Conservation (phyloP, 2,329 filamentous ascomycete species). For the Albifimbria verrucaria region DNA sequence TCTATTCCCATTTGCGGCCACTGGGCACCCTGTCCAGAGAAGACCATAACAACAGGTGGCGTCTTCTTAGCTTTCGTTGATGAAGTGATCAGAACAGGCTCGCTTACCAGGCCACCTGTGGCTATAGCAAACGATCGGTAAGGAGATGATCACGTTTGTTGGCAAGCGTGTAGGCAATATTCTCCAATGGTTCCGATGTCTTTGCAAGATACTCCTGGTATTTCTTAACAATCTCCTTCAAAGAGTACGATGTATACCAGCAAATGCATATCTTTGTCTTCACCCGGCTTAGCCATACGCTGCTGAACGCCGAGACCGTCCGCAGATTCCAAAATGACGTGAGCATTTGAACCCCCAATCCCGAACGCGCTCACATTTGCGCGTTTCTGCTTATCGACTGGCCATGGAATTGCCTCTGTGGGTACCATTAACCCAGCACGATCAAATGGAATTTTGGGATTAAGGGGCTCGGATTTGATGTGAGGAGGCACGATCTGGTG, state of each 20-base stretch:
- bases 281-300: too few species aligned
- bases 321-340: neutral
- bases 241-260: slow-evolving; percentile 8
- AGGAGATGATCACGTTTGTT: slow-evolving; percentile 22
- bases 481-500: slow-evolving; percentile 38
- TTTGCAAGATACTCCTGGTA: slow-evolving; percentile 17
- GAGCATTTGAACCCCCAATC: neutral
- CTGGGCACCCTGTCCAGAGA: slow-evolving; percentile 33
- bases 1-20: slow-evolving; percentile 27
- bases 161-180: slow-evolving; percentile 27
- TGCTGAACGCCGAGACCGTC: neutral
- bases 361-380: neutral
- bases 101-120: too few species aligned
- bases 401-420: neutral
- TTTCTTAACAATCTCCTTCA: slow-evolving; percentile 6
- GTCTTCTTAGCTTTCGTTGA: neutral
- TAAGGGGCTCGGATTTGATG: slow-evolving; percentile 37
- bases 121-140: slow-evolving; percentile 16
- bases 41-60: slow-evolving; percentile 19
- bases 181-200: slow-evolving; percentile 9
- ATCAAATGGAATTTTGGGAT: slow-evolving; percentile 5
- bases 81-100: too few species aligned
- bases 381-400: neutral
- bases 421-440: neutral
- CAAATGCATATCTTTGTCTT: slow-evolving; percentile 4